Evolutionary conservation across 768 basidiomycete genomes (phyloP), one percentile per base, ranked within the genome.

Genomic region (Tricholomella constricta): DNA sequence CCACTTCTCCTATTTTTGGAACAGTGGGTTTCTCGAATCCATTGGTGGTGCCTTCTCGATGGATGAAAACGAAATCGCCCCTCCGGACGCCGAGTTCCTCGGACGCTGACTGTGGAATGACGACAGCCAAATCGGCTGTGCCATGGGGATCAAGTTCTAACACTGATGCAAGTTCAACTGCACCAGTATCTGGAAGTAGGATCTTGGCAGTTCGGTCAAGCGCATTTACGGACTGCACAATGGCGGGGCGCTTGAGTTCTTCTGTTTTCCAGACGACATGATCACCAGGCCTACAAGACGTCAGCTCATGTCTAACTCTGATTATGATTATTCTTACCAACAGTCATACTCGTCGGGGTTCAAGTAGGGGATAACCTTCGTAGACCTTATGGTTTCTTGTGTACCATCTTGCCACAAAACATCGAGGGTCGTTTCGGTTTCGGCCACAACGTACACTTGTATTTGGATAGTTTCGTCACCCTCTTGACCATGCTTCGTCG

Each of bases 341-440:
- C 87, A 91, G 65, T 93, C 94, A 66, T 90, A 91, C 70, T 97
- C 94, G 67, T 96, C 94, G 9, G 92, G 82, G 55, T 91, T 91
- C 46, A 88, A 66, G 65, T 95, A 89, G 3, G 92, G 93, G 37
- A 94, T 84, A 17, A 95, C 71, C 19, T 84, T 78, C 9, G 76
- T 80, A 20, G 91, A 79, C 40, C 71, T 77, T 34, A 88, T 49
- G 2, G 73, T 78, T 69, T 93, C 89, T 44, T 68, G 73, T 17
- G 74, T 78, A 20, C 93, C 94, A 65, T 92, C 86, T 73, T 97
- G 94, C 95, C 95, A 98, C 10, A 95, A 66, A 27, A 98, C 74
- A 23, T 81, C 78, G 22, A 89, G 74, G 8, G 68, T 73, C n/a
- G 92, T 89, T 49, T 78, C 73, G 3, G 88, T 89, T 70, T 89